Evolutionary conservation across 805 yeast species (phyloP), one percentile per base, ranked within the genome.

Genomic region (Metschnikowia arizonensis): DNA sequence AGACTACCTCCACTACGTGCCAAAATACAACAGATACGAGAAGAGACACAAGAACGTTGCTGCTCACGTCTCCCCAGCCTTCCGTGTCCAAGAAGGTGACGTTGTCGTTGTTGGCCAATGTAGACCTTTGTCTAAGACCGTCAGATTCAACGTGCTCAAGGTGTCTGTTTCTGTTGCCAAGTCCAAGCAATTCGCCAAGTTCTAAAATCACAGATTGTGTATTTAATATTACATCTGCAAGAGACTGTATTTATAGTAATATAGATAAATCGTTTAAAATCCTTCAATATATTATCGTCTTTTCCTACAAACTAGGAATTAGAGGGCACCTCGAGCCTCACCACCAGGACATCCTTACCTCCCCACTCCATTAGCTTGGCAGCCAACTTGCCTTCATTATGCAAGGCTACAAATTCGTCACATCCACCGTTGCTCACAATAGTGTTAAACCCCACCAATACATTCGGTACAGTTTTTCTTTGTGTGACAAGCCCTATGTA

Each of bases 1-100:
- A 82, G 98, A 93, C 74, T 93, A 93, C 95, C 88, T 93, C 75
- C 99, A 93, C 82, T 93, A 88, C 82, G 87, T 93, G 76, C 96
- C 98, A 78, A 93, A 93, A 85, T 93, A 93, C 83, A 93, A 91
- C 96, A 90, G 99, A 87, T 93, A 89, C 88, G 99, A 93, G 83
- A 93, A 93, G 88, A 89, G 99, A 83, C 99, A 93, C 88, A 93
- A 93, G 93, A 93, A 93, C 85, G 83, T 93, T 58, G 95, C 99
- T 74, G 99, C 97, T 68, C 99, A 93, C 82, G 88, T 93, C 69
- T 91, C 98, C 61, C 99, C 99, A 79, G 98, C 98, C 77, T 93
- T 93, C 98, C 95, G 99, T 81, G 97, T 91, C 66, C 79, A 79
- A 74, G 98, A 90, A 75, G 99, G 99, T 83, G 99, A 93, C 73